Conservation (phyloP, 164 flowering plant species). For the Vitis labrusca region DNA sequence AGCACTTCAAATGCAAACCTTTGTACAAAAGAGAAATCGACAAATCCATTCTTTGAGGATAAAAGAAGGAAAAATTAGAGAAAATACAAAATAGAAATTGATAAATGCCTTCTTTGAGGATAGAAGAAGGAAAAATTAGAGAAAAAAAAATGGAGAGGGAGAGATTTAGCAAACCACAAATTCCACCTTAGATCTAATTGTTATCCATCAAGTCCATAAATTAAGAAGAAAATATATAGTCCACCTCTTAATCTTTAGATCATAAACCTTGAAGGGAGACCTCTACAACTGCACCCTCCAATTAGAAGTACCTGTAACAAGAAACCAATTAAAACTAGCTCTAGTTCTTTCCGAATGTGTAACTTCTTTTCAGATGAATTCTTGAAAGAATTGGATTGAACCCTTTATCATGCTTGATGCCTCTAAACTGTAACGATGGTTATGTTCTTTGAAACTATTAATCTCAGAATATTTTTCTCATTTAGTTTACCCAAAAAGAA, state of each 20-base stretch:
- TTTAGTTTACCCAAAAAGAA: no score
- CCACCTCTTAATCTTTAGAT: neutral
- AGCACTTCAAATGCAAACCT: conserved; percentile 12
- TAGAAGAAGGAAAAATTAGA: neutral
- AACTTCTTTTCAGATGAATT: no score
- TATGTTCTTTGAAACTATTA: no score
- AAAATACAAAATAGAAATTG: conserved; percentile 5
- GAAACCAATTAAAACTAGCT: conserved; percentile 15
- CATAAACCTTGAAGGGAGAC: neutral
- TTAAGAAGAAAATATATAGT: neutral
- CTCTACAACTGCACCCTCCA: conserved; percentile 1
- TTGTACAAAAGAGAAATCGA: conserved; percentile 15
- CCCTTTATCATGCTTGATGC: conserved; percentile 3
- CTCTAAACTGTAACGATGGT: no score
- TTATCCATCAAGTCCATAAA: conserved; percentile 1
- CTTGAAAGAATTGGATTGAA: no score
- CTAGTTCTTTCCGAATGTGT: neutral
- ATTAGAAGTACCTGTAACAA: conserved; percentile 17
- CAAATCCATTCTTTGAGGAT: neutral
- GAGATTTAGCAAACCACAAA: neutral
- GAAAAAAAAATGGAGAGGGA: neutral
- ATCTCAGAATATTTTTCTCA: no score
- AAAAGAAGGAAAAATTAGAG: neutral
- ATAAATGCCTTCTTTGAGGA: neutral
- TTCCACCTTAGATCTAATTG: neutral